Base-by-base conservation (phyloP, 495 filamentous ascomycete genomes). In the Poronia punctata region DNA sequence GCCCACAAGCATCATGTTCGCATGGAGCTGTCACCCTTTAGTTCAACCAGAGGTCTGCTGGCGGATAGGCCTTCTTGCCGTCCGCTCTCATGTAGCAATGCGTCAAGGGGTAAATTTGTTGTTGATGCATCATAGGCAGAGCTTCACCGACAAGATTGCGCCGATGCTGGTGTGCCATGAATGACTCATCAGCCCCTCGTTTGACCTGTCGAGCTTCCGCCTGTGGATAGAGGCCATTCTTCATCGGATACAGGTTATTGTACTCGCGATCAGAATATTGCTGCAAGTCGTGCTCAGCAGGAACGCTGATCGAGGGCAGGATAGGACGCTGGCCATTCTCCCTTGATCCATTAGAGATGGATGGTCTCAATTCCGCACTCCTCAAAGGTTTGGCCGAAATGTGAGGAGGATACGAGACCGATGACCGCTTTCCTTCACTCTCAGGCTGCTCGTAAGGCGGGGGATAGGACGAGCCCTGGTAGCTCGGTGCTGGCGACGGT, bases 81-180 rank as follows among this genome's bases (percentile, higher is more conserved):
- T 59, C 49, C 0, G 55, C 55, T 41, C 55, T 32, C 19, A 47
- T 50, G 30, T 59, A 59, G 7, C 46, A 40, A 2, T 43, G 36
- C 11, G 42, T 36, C 4, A 17, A 24, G 11, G 35, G 42, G 21
- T 32, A 45, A 7, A 51, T 40, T 0, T 43, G 43, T 9, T 45
- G 36, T 11, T 44, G 45, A 17, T 53, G 50, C 24, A 45, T 43
- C 38, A 59, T 49, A 12, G 46, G 42, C 14, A 53, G 41, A 9
- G 52, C 49, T 10, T 56, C 46, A 11, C 55, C 55, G 20, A 52
- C 49, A 3, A 56, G 38, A 23, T 48, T 51, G 12, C 55, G 55
- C 27, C 52, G 49, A 24, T 50, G 43, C 28, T 56, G 52, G n/a
- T 31, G 44, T 5, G 46, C 10, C n/a, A 44, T 42, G 15, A 59